These are phyloP conservation scores for Pleurostoma richardsiae DNA, from an alignment of 2,329 filamentous ascomycete species.

Conservation along the genomic window DNA sequence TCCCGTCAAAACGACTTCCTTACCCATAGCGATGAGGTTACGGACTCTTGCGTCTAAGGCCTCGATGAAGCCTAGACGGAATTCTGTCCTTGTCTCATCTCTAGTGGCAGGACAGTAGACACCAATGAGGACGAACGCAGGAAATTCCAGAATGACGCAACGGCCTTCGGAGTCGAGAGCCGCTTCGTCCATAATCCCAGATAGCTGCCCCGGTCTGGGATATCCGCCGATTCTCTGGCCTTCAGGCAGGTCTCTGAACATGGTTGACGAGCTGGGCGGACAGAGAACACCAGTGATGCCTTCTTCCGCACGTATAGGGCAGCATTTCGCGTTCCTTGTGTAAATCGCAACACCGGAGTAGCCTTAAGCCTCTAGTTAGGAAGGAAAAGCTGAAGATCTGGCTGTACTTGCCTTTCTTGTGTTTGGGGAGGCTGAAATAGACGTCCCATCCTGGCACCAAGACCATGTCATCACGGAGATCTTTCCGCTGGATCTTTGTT, in stretches of 20 bases:
- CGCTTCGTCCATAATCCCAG: slow-evolving; percentile 58
- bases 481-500: slow-evolving; percentile 91
- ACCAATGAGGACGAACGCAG: slow-evolving; percentile 88
- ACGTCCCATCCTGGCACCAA: slow-evolving; percentile 93
- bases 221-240: slow-evolving; percentile 85
- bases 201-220: slow-evolving; percentile 64
- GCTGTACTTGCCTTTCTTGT: slow-evolving; percentile 72
- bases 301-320: slow-evolving; percentile 86
- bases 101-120: slow-evolving; percentile 89
- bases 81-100: slow-evolving; percentile 78
- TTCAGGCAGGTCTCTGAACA: slow-evolving; percentile 69
- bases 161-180: slow-evolving; percentile 86
- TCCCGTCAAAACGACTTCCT: slow-evolving; percentile 78
- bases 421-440: slow-evolving; percentile 85
- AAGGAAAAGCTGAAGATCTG: background rate
- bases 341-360: slow-evolving; percentile 97
- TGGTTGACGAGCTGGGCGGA: slow-evolving; percentile 63
- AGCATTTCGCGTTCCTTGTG: slow-evolving; percentile 79
- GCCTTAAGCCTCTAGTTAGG: slow-evolving; percentile 50
- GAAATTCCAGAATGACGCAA: slow-evolving; percentile 87
- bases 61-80: slow-evolving; percentile 73
- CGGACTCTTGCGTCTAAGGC: slow-evolving; percentile 79
- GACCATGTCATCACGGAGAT: slow-evolving; percentile 92
- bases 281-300: slow-evolving; percentile 81
- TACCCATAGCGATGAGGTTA: slow-evolving; percentile 75